Evolutionary conservation across 2,329 filamentous ascomycete species (phyloP), one percentile per base, ranked within the genome.

Genomic region (Albophoma yamanashiensis): DNA sequence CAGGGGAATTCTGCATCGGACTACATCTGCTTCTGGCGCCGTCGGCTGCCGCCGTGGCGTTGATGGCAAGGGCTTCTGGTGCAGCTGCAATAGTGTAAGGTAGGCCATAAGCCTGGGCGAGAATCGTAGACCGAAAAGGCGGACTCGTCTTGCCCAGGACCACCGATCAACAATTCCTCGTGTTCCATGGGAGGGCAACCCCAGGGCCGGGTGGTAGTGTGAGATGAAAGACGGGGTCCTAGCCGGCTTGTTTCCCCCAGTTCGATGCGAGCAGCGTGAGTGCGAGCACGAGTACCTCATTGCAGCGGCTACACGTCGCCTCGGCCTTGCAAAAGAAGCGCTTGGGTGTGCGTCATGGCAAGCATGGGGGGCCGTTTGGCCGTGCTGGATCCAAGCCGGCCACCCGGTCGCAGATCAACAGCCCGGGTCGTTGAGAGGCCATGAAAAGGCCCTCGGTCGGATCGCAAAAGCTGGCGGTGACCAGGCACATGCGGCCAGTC

Each of bases 261-360:
- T 36, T 53, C 50, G 2, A 53, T 15, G 20, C 25, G 6, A 3
- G 20, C 11, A 31, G 31, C 11, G n/a, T 31, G 50, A 53, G 50
- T 4, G 14, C 36, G 36, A 38, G 36, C 8, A 36, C 34, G 27
- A 31, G 27, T 31, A 5, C 9, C 3, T 12, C 50, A 14, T 36
- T 20, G 31, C 50, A 6, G 50, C 11, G 14, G 17, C 50, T 31
- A 17, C 15, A 31, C 27, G 20, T 36, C 31, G 31, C 50, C 50
- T 34, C 27, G 50, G 50, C 50, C 27, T 36, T 36, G 50, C 27
- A 31, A 34, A 34, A 34, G 31, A 53, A 36, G 27, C 17, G 50
- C 57, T 11, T 42, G 57, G 11, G 53, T 52, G 58, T 59, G 58
- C 58, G 58, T 59, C 58, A 59, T 59, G 58, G 56, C 58, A 34